Evolutionary conservation across 768 basidiomycete species (phyloP), one percentile per base, ranked within the genome.

Genomic region (Xanthoconium purpureum): DNA sequence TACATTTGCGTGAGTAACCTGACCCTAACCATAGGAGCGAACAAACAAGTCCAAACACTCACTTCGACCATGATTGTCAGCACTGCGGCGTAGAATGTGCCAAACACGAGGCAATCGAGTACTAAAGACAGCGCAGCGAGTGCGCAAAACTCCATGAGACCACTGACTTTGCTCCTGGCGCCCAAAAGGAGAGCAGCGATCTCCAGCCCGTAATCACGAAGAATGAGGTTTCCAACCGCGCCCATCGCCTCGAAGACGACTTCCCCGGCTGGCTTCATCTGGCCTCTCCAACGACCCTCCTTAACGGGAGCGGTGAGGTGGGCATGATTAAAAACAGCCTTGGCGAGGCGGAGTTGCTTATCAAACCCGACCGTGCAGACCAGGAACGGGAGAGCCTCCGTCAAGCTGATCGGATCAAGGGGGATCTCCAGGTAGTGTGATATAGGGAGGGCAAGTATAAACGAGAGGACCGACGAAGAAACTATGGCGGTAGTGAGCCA

Each of bases 281-380:
- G 75, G 20, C 77, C 72, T 43, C 74, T 61, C 58, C 75, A 75
- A 20, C 74, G 69, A 29, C 55, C 80, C 69, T 50, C 76, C 69
- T 47, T 69, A 47, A 71, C 70, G 18, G 78, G 74, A 36, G 66
- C 62, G n/a, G 66, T 64, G 29, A 85, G 73, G 47, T 89, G 82
- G 3, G 89, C 91, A 63, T 94, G 90, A 30, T 84, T 81, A 74
- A 98, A 92, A 15, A 98, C 91, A 3, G 94, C 88, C 13, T 87
- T 81, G 3, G 94, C 95, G 28, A 99, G 85, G 8, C 91, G 84
- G 45, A 96, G 85, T 0, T 95, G 96, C 71, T 99, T 98, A 74
- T 99, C 97, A 71, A 98, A 99, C 8, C 96, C 96, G 57, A 99
- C 86, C 2, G 94, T 97, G 72, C 96, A 96, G 36, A 99, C 95